Evolutionary conservation across 768 basidiomycete genomes (phyloP), one percentile per base, ranked within the genome.

Genomic region (Russula olivacea): DNA sequence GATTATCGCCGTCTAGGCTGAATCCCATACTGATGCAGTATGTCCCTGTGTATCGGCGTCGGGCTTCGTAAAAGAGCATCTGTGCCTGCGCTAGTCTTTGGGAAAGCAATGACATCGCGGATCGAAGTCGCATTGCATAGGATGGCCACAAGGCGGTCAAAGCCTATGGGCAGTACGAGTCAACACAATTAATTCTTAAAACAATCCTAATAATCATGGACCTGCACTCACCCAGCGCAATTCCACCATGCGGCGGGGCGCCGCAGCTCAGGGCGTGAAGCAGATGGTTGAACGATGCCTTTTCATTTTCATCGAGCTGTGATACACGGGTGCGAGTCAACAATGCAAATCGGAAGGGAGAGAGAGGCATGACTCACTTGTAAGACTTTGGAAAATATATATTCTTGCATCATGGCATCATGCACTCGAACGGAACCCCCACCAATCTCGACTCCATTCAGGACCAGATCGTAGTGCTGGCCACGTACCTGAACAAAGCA

Each of bases 101-200:
- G 95, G 78, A 98, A 98, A 21, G 95, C 95, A 67, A 98, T 96
- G 67, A 98, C 95, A 69, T 97, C 93, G 64, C 93, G 82, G 68
- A 98, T 98, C 43, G 93, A 93, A 62, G 83, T 81, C 4, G 92
- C 83, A 66, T 86, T 84, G 78, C 92, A 94, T 3, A 98, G 81
- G 66, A 95, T 93, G 14, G 93, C 81, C 84, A 97, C 89, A 65
- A 98, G 77, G 38, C 95, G 85, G 79, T 98, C 95, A 68, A 98
- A 91, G 51, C 94, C 94, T 95, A 73, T 23, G 34, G 21, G 36
- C 45, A 25, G 55, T 4, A 25, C 21, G 25, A 23, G 38, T 28
- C 53, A 58, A 17, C 32, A n/a, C 25, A 41, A 55, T 55, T 30
- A 38, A 53, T 7, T 14, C 17, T 40, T 30, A n/a, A 45, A 21